Base-by-base conservation (phyloP, 805 yeast species). In the Metschnikowia koreensis region DNA sequence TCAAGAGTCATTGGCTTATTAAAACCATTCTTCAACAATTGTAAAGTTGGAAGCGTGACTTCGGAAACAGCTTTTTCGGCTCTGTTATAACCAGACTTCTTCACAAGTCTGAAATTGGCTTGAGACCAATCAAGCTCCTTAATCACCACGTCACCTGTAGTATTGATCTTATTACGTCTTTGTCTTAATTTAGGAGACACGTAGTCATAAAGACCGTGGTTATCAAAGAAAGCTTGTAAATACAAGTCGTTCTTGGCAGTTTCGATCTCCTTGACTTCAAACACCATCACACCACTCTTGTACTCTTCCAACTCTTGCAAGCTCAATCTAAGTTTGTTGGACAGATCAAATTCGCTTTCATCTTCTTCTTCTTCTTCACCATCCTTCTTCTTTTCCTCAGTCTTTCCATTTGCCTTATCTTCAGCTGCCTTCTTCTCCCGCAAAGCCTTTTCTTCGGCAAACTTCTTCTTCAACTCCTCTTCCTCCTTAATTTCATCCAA, bases 201-300 rank as follows among this genome's bases (percentile, higher is more conserved):
- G 63, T 74, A 86, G 46, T 84, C 81, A 10, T 88, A 76, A 66
- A 82, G 83, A 4, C 91, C 88, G 55, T 74, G 80, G 60, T 82
- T 84, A 69, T 94, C 97, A 60, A 89, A 85, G 66, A 81, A 87
- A 0, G 84, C 80, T 66, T 91, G 96, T 22, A 94, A 70, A 56
- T 80, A 87, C 15, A 83, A 78, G 52, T 81, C 83, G n/a, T 73
- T 75, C 49, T 80, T 77, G 41, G 79, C 68, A 42, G 83, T 66
- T 38, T 72, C 75, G 50, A 87, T 89, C 38, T 82, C 84, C 27
- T 83, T 60, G 38, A 94, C 66, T 45, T 87, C 83, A 60, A 77
- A 80, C 1, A 86, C 87, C 46, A 92, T 74, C 16, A 91, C 84
- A 74, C 99, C 99, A 26, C 89, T 76, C 52, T 81, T 79, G 64